These are phyloP conservation scores for Trapa bicornis DNA, from an alignment of 345 rosid genomes.

Conservation along the genomic window DNA sequence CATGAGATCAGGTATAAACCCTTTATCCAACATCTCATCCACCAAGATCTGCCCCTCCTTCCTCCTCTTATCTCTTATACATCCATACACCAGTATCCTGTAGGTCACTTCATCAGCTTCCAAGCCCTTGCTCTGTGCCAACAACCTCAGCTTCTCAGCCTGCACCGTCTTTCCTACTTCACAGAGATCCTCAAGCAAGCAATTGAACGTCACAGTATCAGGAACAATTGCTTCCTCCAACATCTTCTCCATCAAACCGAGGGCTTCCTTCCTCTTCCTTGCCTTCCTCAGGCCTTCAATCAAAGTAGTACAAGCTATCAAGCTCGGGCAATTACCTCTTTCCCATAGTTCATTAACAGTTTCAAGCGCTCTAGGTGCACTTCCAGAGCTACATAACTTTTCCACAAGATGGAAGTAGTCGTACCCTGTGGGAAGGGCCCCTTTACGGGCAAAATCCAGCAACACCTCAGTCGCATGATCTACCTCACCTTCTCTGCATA, in stretches of 20 bases:
- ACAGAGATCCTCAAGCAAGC: constrained; percentile 66
- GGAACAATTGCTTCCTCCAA: constrained; percentile 42
- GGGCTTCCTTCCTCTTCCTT: constrained; percentile 37
- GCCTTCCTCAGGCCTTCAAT: constrained; percentile 65
- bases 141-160: constrained; percentile 51
- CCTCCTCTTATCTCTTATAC: constrained; percentile 34
- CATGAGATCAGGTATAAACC: constrained; percentile 53
- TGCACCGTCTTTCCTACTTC: constrained; percentile 31
- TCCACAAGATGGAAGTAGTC: constrained; percentile 51
- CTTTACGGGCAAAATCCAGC: constrained; percentile 43
- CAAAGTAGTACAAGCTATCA: constrained; percentile 61
- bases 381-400: constrained; percentile 36
- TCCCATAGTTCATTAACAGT: constrained; percentile 51
- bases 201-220: constrained; percentile 65
- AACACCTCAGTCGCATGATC: constrained; percentile 45
- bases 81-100: constrained; percentile 52
- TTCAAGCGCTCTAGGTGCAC: constrained; percentile 39
- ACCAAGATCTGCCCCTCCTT: constrained; percentile 56
- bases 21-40: constrained; percentile 79
- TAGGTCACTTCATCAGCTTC: constrained; percentile 43
- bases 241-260: constrained; percentile 53
- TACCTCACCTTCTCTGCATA: constrained; percentile 38
- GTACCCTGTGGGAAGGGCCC: constrained; percentile 44
- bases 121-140: constrained; percentile 55
- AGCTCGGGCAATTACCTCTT: constrained; percentile 43